Conservation (phyloP, 495 filamentous ascomycete species). For the Diplogelasinospora grovesii region DNA sequence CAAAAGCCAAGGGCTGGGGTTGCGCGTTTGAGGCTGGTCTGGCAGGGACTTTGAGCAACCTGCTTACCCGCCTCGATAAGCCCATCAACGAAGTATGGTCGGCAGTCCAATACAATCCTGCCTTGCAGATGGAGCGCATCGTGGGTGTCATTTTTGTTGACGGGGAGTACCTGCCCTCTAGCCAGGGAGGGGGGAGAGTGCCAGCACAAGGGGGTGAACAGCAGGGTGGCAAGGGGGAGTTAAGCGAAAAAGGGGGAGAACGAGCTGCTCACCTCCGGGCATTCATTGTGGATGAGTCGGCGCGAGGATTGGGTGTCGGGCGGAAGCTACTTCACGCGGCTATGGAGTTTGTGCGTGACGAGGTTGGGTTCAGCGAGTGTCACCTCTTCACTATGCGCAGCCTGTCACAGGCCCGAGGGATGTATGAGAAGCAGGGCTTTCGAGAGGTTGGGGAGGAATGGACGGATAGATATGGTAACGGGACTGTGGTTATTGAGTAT, state of each 20-base stretch:
- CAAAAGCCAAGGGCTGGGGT: slow-evolving; percentile 15
- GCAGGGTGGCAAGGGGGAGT: no score
- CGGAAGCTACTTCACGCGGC: slow-evolving; percentile 19
- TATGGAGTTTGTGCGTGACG: slow-evolving; percentile 23
- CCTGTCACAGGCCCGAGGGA: slow-evolving; percentile 13
- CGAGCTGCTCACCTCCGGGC: slow-evolving; percentile 17
- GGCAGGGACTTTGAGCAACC: slow-evolving; percentile 3
- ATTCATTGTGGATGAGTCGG: slow-evolving; percentile 26
- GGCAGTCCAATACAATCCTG: slow-evolving; percentile 13
- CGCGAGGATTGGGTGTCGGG: slow-evolving; percentile 21
- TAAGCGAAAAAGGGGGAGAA: no score
- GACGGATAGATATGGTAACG: slow-evolving; percentile 7
- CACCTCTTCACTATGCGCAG: slow-evolving; percentile 16
- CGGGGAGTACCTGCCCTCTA: slow-evolving; percentile 15
- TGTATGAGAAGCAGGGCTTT: slow-evolving; percentile 25
- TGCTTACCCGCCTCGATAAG: slow-evolving; percentile 17
- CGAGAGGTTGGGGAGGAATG: slow-evolving; percentile 4
- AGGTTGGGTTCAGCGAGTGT: slow-evolving; percentile 20
- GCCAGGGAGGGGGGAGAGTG: no score
- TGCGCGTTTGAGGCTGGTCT: slow-evolving; percentile 18
- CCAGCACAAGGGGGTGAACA: neutral
- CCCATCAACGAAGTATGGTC: slow-evolving; percentile 23
- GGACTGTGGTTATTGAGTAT: slow-evolving; percentile 12
- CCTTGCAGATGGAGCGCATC: slow-evolving; percentile 9
- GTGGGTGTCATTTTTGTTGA: slow-evolving; percentile 27